Conservation (phyloP, 2,329 filamentous ascomycete species). For the Huntiella decipiens region DNA sequence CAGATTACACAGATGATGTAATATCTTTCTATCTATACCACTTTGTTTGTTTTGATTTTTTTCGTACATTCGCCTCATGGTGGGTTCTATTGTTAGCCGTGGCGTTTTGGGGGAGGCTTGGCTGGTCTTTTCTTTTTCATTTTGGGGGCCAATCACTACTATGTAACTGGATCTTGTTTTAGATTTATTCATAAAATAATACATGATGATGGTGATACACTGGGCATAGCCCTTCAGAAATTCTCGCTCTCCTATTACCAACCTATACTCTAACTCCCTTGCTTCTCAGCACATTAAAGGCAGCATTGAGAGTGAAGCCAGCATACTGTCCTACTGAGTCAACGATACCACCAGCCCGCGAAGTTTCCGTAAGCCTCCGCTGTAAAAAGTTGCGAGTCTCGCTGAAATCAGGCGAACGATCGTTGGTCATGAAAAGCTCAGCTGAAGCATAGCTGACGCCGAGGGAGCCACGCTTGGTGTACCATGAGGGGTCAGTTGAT, state of each 20-base stretch:
- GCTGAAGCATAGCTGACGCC: conserved; percentile 47
- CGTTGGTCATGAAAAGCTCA: conserved; percentile 90
- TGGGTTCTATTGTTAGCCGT: not conserved
- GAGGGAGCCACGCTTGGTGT: conserved; percentile 41
- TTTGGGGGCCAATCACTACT: no score
- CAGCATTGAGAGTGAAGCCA: conserved; percentile 60
- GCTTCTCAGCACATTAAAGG: conserved; percentile 68
- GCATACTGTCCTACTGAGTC: conserved; percentile 54
- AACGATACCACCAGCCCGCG: conserved; percentile 40
- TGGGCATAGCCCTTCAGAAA: no score
- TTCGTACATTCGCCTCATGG: not conserved
- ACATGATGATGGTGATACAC: conserved; percentile 3
- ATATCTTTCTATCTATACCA: not conserved
- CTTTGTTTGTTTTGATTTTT: not conserved
- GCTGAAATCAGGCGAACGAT: conserved; percentile 49
- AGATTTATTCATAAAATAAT: conserved; percentile 2
- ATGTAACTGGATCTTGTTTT: not conserved
- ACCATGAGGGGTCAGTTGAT: conserved; percentile 75
- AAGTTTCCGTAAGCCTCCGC: conserved; percentile 52
- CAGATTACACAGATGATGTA: conserved; percentile 13
- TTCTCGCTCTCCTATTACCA: not conserved
- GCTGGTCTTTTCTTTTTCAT: no score
- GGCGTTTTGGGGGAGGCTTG: no score
- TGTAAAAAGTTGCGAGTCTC: conserved; percentile 69
- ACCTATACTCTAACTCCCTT: conserved; percentile 64